Evolutionary conservation across 306 rosid genomes (phyloP), one percentile per base, ranked within the genome.

Genomic region (Lotus japonicus): DNA sequence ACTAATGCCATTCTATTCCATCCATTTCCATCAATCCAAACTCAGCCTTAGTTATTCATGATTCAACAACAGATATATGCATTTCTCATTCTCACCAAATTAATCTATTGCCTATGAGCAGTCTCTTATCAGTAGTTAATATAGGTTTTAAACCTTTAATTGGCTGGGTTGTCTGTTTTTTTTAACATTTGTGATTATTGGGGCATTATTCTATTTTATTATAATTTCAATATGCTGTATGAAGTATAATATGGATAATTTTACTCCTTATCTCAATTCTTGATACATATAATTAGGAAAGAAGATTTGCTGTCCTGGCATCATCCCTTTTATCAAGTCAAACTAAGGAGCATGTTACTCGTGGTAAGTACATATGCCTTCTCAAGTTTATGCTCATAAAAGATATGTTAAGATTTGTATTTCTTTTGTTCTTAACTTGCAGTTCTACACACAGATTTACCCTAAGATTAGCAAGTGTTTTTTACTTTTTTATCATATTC

Each of bases 261-360:
- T 66, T 5, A 75, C 53, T 28, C 36, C 54, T 61, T 44, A 53
- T 45, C 38, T 71, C n/a, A 70, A 38, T 54, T 68, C 42, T 61
- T 44, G 36, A 31, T 58, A 13, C 18, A 17, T 44, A 38, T 44
- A 38, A 77, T 42, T 18, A 92, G 96, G 92, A 89, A 79, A 84
- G 92, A 83, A 89, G 98, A 83, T 89, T 92, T 72, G 86, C 96
- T 61, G 89, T 92, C 68, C 82, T 92, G 85, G 90, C 77, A 64
- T 92, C 98, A 73, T 76, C 97, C 43, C 84, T 89, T 64, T 81
- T 92, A 44, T 92, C 98, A 11, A 89, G 98, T 88, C 98, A 92
- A 84, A 92, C 97, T 45, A 92, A 92, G 89, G 98, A 84, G 77
- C 85, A 81, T 56, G 91, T 92, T 53, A 88, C 79, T 75, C 84